These are phyloP conservation scores for Rhododendron kiyosumense DNA, from an alignment of 148 eudicot genomes.

Conservation along the genomic window DNA sequence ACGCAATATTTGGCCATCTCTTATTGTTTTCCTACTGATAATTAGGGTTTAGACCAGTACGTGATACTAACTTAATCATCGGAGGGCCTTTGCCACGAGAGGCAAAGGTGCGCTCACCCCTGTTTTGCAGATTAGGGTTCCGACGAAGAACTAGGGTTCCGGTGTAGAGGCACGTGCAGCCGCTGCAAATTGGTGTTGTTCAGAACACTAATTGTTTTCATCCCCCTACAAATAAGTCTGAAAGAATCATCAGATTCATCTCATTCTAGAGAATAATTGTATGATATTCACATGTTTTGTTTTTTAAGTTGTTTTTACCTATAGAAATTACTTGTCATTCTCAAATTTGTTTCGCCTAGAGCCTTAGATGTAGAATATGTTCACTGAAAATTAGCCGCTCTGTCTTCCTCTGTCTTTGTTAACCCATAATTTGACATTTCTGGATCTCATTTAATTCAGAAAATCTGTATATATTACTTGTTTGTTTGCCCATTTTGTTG, in stretches of 20 bases:
- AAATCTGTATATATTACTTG: background rate
- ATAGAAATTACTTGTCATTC: background rate
- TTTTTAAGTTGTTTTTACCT: background rate
- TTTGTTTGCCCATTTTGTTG: background rate
- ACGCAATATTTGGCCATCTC: too few species aligned
- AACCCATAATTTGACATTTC: background rate
- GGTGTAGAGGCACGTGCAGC: too few species aligned
- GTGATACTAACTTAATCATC: too few species aligned
- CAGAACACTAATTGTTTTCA: too few species aligned
- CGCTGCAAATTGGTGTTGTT: too few species aligned
- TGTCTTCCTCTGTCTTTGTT: background rate
- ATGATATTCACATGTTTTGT: background rate
- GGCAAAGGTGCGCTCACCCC: too few species aligned
- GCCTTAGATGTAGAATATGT: background rate
- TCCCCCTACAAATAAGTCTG: too few species aligned
- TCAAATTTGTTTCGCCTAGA: background rate
- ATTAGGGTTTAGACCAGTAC: too few species aligned
- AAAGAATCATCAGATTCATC: background rate
- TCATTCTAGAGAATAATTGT: background rate
- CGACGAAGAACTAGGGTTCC: too few species aligned
- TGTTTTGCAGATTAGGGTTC: too few species aligned
- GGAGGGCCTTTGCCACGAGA: too few species aligned
- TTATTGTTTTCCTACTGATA: too few species aligned
- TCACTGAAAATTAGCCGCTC: background rate
- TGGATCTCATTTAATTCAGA: background rate